These are phyloP conservation scores for Thelonectria blattea DNA, from an alignment of 2,329 filamentous ascomycete genomes.

Conservation along the genomic window DNA sequence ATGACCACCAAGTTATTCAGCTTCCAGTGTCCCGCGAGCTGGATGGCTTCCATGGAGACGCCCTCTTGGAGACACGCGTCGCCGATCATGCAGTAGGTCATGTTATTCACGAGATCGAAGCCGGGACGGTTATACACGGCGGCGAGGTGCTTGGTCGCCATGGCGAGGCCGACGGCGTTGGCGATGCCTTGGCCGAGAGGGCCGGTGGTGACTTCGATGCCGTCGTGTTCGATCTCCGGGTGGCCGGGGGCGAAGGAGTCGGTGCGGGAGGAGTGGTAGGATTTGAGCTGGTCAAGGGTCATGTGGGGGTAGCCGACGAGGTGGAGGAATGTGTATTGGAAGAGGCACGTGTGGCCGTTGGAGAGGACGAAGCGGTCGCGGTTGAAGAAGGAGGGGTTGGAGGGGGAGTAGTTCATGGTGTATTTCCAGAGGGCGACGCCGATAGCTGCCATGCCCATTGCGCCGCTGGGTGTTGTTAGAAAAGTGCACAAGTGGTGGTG, in stretches of 20 bases:
- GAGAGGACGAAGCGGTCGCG: constrained; percentile 68
- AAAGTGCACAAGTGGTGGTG: neutral
- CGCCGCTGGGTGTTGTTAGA: constrained; percentile 39
- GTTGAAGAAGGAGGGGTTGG: constrained; percentile 63
- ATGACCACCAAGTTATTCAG: constrained; percentile 63
- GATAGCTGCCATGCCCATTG: constrained; percentile 67
- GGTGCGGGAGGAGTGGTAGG: constrained; percentile 52
- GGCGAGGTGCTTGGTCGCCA: constrained; percentile 61
- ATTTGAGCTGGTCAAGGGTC: constrained; percentile 63
- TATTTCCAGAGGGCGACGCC: constrained; percentile 67
- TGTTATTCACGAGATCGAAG: constrained; percentile 56
- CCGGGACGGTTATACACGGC: constrained; percentile 59
- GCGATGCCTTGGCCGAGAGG: constrained; percentile 66
- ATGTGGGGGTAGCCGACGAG: constrained; percentile 59
- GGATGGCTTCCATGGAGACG: constrained; percentile 62
- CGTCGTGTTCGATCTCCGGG: constrained; percentile 63
- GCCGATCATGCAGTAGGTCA: constrained; percentile 63
- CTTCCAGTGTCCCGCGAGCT: constrained; percentile 60
- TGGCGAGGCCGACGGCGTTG: constrained; percentile 64
- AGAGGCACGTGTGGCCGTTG: constrained; percentile 63
- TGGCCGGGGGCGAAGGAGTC: constrained; percentile 61
- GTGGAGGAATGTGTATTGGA: constrained; percentile 60
- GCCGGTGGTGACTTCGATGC: constrained; percentile 65
- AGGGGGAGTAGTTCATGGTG: constrained; percentile 64
- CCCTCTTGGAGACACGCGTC: constrained; percentile 66